Evolutionary conservation across 2,329 filamentous ascomycete genomes (phyloP).

Genomic region (Scopulariopsis brevicaulis): DNA sequence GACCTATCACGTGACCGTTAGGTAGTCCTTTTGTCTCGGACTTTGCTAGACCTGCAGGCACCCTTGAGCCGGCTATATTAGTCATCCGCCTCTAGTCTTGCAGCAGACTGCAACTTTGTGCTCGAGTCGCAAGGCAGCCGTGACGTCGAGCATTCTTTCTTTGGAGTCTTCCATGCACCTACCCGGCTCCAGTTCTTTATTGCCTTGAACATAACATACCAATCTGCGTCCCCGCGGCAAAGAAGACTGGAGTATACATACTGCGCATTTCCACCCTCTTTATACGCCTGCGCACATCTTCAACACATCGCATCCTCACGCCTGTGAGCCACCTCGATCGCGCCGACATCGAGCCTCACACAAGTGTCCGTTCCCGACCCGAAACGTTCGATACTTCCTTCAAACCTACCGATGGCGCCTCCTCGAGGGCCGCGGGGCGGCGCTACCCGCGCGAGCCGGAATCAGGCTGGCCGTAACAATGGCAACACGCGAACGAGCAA

Average conservation of each 20-base stretch:
- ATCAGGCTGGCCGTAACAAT: slow-evolving; percentile 3
- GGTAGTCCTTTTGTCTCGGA: not conserved
- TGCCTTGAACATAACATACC: not conserved
- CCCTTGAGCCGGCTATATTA: not conserved
- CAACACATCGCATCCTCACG: not conserved
- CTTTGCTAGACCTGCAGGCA: too few species aligned
- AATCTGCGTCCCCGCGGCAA: slow-evolving; percentile 1
- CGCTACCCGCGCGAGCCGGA: slow-evolving; percentile 6
- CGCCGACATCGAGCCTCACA: not conserved
- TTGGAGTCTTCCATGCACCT: not conserved
- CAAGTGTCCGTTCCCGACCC: not conserved
- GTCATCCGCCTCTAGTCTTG: not conserved
- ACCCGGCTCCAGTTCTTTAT: not conserved
- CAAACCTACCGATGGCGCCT: slow-evolving; percentile 12
- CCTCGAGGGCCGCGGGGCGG: slow-evolving; percentile 7
- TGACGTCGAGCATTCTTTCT: not conserved
- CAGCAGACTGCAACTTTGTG: not conserved
- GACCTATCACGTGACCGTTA: not conserved
- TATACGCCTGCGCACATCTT: not conserved
- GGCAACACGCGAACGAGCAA: slow-evolving; percentile 5
- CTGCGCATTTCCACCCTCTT: not conserved
- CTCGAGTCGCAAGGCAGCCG: not conserved
- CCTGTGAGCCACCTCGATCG: not conserved
- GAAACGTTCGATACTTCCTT: not conserved
- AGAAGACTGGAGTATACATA: slow-evolving; percentile 5